These are phyloP conservation scores for Solanum infundibuliforme DNA, from an alignment of 257 asterid genomes.

Conservation along the genomic window DNA sequence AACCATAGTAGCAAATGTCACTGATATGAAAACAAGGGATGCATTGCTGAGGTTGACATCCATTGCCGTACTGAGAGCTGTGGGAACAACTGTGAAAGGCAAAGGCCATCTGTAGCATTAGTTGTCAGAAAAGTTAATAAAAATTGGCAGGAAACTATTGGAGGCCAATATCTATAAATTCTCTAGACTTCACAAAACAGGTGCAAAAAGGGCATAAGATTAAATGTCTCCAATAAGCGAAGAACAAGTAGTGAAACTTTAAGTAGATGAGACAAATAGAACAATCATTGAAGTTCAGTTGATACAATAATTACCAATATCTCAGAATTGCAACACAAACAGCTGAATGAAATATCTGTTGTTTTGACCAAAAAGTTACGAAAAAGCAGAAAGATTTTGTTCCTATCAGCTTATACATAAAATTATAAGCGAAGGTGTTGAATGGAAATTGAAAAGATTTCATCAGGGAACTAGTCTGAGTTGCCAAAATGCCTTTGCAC, in stretches of 20 bases:
- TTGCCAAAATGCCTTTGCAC: neutral
- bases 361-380: neutral
- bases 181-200: neutral
- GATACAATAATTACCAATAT: neutral
- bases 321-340: neutral
- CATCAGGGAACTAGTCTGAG: neutral
- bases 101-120: slow-evolving; percentile 94
- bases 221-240: neutral
- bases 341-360: neutral
- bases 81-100: slow-evolving; percentile 99
- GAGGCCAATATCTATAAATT: neutral
- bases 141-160: slow-evolving; percentile 15
- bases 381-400: neutral
- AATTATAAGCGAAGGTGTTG: neutral
- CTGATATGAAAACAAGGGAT: slow-evolving; percentile 96
- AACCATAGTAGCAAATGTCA: slow-evolving; percentile 98
- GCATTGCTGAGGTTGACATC: slow-evolving; percentile 94
- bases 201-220: neutral
- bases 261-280: neutral
- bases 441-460: neutral
- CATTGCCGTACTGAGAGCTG: slow-evolving; percentile 96
- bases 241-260: neutral
- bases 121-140: slow-evolving; percentile 68
- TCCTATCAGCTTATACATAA: neutral
- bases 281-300: neutral